Conservation (phyloP, 805 yeast genomes). For the Yamadazyma tumulicola region DNA sequence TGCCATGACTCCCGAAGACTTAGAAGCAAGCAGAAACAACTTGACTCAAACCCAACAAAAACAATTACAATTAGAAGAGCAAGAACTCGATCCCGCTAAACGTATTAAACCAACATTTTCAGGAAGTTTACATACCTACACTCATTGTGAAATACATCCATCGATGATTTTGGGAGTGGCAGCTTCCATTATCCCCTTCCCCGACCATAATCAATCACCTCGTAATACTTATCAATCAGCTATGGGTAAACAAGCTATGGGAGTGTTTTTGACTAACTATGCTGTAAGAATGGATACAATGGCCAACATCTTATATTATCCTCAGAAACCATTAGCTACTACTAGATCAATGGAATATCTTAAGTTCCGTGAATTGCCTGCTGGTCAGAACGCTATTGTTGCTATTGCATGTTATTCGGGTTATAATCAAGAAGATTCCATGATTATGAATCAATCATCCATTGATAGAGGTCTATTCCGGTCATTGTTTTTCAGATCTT, state of each 20-base stretch:
- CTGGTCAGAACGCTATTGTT: constrained; percentile 98
- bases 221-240: constrained; percentile 99
- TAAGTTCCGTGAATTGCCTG: constrained; percentile 96
- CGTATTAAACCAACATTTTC: constrained; percentile 71
- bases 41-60: constrained; percentile 40
- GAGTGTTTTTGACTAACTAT: constrained; percentile 93
- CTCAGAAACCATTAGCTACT: constrained; percentile 97
- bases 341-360: constrained; percentile 97
- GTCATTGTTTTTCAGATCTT: constrained; percentile 92
- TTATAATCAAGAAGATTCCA: constrained; percentile 99
- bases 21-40: constrained; percentile 57
- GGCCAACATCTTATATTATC: constrained; percentile 97
- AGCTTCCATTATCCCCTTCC: constrained; percentile 98
- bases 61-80: constrained; percentile 40
- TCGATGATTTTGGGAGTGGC: constrained; percentile 98
- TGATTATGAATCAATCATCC: constrained; percentile 98
- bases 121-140: constrained; percentile 69
- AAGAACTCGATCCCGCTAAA: constrained; percentile 68
- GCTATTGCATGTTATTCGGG: constrained; percentile 98
- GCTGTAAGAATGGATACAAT: constrained; percentile 98
- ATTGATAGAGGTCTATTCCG: constrained; percentile 96
- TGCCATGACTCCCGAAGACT: constrained; percentile 98
- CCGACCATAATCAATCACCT: constrained; percentile 99
- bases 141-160: constrained; percentile 99
- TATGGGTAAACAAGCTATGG: constrained; percentile 99